A percentile compares a stretch with the other conserved stretches of the same genome.
Evolutionary conservation across 2,329 filamentous ascomycete genomes (phyloP).

Genomic region (Fusarium oligoseptatum): DNA sequence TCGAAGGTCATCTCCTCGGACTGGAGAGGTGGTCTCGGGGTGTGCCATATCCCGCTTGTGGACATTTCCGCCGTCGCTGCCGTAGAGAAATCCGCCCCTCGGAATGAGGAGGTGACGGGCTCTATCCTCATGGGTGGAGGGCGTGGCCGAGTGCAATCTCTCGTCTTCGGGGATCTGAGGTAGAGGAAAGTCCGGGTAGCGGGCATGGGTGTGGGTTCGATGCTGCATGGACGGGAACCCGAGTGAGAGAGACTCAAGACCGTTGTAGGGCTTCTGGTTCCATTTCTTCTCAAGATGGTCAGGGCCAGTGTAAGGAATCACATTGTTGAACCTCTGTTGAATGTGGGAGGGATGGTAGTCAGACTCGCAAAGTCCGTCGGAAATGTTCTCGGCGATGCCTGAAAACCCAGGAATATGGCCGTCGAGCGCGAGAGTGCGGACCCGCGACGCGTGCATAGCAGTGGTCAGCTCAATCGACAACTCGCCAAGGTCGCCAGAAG

Average conservation of each 20-base stretch:
- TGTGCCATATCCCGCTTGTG: not conserved
- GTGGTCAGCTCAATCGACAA: constrained; percentile 40
- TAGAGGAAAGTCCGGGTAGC: too few relatives aligned
- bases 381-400: not conserved
- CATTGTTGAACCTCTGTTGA: not conserved
- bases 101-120: too few relatives aligned
- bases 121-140: too few relatives aligned
- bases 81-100: too few relatives aligned
- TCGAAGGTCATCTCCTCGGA: not conserved
- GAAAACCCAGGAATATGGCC: not conserved
- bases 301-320: not conserved
- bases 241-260: too few relatives aligned
- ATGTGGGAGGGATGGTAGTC: not conserved
- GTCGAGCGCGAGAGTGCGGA: not conserved
- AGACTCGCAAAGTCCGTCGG: not conserved
- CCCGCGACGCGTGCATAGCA: constrained; percentile 19
- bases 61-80: not conserved
- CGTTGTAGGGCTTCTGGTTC: constrained; percentile 15
- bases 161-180: too few relatives aligned
- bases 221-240: too few relatives aligned
- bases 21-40: too few relatives aligned
- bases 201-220: too few relatives aligned
- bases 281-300: not conserved
- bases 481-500: not conserved
- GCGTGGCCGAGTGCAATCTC: too few relatives aligned